Evolutionary conservation across 768 basidiomycete genomes (phyloP).

Genomic region (Tremella fuciformis): DNA sequence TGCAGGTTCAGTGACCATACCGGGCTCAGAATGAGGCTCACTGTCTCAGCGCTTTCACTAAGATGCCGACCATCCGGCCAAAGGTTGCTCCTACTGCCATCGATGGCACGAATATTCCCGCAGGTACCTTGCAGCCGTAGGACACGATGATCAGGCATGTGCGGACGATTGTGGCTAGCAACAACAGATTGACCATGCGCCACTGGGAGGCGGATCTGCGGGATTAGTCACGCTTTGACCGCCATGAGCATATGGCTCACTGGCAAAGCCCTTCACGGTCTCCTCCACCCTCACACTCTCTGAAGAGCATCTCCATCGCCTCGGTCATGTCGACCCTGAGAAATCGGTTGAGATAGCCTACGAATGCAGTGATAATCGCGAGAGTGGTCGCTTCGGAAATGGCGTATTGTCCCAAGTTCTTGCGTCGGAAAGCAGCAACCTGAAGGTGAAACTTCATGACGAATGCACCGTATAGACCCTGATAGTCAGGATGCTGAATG

Average conservation of each 20-base stretch:
- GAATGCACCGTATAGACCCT: conserved; percentile 97
- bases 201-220: conserved; percentile 81
- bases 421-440: conserved; percentile 88
- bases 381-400: conserved; percentile 85
- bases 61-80: conserved; percentile 93
- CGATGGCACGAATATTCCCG: conserved; percentile 96
- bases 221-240: neutral
- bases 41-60: conserved; percentile 90
- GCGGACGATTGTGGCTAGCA: conserved; percentile 86
- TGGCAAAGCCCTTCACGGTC: conserved; percentile 93
- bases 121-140: conserved; percentile 94
- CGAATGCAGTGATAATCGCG: conserved; percentile 81
- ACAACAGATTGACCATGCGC: conserved; percentile 86
- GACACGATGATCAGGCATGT: conserved; percentile 82
- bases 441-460: conserved; percentile 96
- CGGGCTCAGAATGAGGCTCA: conserved; percentile 47
- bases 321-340: conserved; percentile 97
- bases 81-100: conserved; percentile 99
- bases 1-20: conserved; percentile 42
- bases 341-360: conserved; percentile 92
- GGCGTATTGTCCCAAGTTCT: conserved; percentile 76
- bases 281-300: conserved; percentile 89
- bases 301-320: conserved; percentile 88
- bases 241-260: conserved; percentile 58
- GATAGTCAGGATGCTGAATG: conserved; percentile 13